Evolutionary conservation across 495 filamentous ascomycete genomes (phyloP), one percentile per base, ranked within the genome.

Genomic region (Trichodelitschia bisporula): DNA sequence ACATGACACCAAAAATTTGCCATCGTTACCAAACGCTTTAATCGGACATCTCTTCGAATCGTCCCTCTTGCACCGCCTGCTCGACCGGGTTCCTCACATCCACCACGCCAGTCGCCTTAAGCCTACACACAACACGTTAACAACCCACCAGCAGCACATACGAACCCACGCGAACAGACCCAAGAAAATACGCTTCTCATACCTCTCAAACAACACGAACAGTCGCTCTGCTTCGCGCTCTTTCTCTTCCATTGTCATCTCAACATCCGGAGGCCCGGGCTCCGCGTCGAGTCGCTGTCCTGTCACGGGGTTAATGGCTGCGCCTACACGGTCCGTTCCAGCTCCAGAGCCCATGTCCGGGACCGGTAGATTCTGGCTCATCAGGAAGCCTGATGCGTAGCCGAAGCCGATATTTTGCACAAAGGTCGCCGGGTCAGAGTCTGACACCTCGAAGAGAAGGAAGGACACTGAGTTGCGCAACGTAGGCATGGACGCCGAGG

Each of bases 141-240:
- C 36, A 32, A 12, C 9, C 12, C 19, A n/a, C 5, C 13, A 21
- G 8, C 9, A 18, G 18, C 15, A 13, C 13, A 31, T 10, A 18
- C 29, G 6, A 6, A n/a, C 21, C 18, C 8, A 18, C 10, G 15
- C 18, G 15, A n/a, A 8, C 4, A 31, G 8, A 10, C 15, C 18
- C 18, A 19, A 19, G 4, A 8, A 4, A 20, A 18, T 8, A 18
- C 9, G 4, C 5, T 8, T 10, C 9, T 4, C 50, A 36, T 52
- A 77, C 76, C 80, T 68, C 49, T 95, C 82, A 52, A 95, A 95
- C 12, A 95, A 56, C 10, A 95, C 79, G 52, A 93, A 91, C 0
- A 95, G 54, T 38, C 62, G 68, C 47, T 95, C 84, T 0, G 84
- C 84, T 46, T 95, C 84, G 23, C 76, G 58, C 44, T 91, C 78